Evolutionary conservation across 2,329 filamentous ascomycete genomes (phyloP), one percentile per base, ranked within the genome.

Genomic region (Aspergillus jensenii): DNA sequence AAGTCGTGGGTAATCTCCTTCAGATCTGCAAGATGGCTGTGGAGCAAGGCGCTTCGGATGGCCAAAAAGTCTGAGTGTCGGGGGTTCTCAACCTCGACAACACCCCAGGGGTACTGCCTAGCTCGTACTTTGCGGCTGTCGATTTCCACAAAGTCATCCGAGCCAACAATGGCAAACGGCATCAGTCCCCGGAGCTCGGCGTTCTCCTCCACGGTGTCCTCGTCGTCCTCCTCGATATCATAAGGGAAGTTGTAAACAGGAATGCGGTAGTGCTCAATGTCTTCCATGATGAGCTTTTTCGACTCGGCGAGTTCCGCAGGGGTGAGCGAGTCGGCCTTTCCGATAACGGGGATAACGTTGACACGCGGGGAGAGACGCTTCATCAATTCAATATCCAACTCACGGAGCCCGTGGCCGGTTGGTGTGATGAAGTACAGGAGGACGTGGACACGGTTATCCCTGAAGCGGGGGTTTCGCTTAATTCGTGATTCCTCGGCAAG

Each of bases 1-100:
- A 99, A 99, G 79, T 99, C 95, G 79, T 99, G 95, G 52, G 95
- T 99, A 74, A 99, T 99, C 79, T 99, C 95, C 87, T 99, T 99
- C 71, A 99, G 82, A 77, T 99, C 95, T 61, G 95, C 95, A 74
- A 99, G 82, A 82, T 99, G 95, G 80, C 92, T 97, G 84, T 99
- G 95, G 62, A 99, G 86, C 57, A 99, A 88, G 56, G 95, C 95
- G 59, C 93, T 97, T 75, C 95, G 89, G 74, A 99, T 96, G 65
- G 95, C 95, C 66, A 99, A 82, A 84, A 99, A 99, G 78, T 99
- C 95, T 48, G 93, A 97, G 82, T 99, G 95, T 73, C 95, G 91
- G 71, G 96, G 93, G 83, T 99, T 99, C 78, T 99, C 95, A 60
- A 99, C 93, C 83, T 99, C 95, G 49, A 98, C 95, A 63, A 98